Evolutionary conservation across 2,329 filamentous ascomycete species (phyloP).

Genomic region (Sporothrix curviconia): DNA sequence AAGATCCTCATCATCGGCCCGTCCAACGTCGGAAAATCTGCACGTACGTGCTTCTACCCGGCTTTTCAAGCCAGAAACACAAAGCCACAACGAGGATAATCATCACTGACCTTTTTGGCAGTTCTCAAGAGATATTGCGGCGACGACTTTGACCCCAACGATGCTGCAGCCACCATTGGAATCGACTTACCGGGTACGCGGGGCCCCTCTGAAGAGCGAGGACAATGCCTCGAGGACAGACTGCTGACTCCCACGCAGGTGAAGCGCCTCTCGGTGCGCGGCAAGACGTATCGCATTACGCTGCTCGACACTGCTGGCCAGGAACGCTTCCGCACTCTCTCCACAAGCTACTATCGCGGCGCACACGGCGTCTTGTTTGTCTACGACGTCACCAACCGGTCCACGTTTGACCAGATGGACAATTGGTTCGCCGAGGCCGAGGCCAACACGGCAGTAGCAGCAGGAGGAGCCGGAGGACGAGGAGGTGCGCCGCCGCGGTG

Average conservation of each 20-base stretch:
- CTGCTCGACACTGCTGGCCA: slow-evolving; percentile 47
- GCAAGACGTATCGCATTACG: slow-evolving; percentile 45
- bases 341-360: slow-evolving; percentile 45
- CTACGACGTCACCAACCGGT: slow-evolving; percentile 43
- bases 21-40: slow-evolving; percentile 50
- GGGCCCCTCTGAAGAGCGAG: no score
- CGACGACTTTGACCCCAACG: slow-evolving; percentile 50
- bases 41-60: slow-evolving; percentile 33
- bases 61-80: no score
- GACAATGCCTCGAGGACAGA: not conserved
- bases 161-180: slow-evolving; percentile 48
- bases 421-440: slow-evolving; percentile 49
- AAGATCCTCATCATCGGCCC: slow-evolving; percentile 51
- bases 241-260: slow-evolving; percentile 29
- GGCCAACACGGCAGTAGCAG: slow-evolving; percentile 35
- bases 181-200: slow-evolving; percentile 49
- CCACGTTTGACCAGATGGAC: slow-evolving; percentile 46
- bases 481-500: not conserved
- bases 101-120: slow-evolving; percentile 21
- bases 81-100: not conserved
- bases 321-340: slow-evolving; percentile 44
- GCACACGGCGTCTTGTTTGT: slow-evolving; percentile 44
- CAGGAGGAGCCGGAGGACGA: not conserved
- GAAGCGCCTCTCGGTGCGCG: slow-evolving; percentile 47
- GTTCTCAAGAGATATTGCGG: slow-evolving; percentile 51